phyloP scores from a whole-genome alignment of 495 filamentous ascomycete genomes.

The Neurospora discreta region DNA sequence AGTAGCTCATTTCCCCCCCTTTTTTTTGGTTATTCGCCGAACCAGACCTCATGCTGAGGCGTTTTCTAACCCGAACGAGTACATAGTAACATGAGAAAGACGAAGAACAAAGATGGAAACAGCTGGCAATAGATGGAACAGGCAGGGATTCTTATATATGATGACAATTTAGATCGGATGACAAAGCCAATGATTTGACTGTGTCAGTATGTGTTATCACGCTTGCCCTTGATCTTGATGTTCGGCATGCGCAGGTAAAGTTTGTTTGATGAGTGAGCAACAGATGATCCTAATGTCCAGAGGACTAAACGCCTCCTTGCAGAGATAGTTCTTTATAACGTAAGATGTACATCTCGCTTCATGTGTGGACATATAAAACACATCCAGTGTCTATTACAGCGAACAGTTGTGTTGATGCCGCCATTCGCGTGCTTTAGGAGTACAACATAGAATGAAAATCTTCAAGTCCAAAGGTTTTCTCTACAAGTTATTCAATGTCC shows the following conservation, averaged over 20 bases:
- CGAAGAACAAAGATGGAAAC: background rate
- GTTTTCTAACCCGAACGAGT: too few species aligned
- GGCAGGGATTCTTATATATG: background rate
- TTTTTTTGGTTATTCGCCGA: too few species aligned
- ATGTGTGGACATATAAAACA: too few species aligned
- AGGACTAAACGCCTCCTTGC: background rate
- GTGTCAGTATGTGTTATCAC: background rate
- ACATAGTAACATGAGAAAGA: background rate
- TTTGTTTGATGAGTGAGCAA: background rate
- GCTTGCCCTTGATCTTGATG: background rate
- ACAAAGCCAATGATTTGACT: background rate
- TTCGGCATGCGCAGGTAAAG: background rate
- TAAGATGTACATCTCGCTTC: too few species aligned
- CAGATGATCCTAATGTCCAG: background rate
- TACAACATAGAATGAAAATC: too few species aligned
- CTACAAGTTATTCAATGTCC: background rate
- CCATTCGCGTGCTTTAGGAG: too few species aligned
- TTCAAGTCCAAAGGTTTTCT: background rate
- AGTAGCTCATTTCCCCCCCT: too few species aligned
- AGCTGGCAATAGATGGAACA: background rate
- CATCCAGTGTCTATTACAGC: too few species aligned
- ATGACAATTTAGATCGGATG: background rate
- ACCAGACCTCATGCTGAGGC: too few species aligned
- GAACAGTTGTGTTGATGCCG: too few species aligned
- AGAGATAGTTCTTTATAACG: too few species aligned